A percentile compares a stretch with the other conserved stretches of the same genome.
Evolutionary conservation across 2,329 filamentous ascomycete species (phyloP).

Genomic region (Cladosporium sp.): DNA sequence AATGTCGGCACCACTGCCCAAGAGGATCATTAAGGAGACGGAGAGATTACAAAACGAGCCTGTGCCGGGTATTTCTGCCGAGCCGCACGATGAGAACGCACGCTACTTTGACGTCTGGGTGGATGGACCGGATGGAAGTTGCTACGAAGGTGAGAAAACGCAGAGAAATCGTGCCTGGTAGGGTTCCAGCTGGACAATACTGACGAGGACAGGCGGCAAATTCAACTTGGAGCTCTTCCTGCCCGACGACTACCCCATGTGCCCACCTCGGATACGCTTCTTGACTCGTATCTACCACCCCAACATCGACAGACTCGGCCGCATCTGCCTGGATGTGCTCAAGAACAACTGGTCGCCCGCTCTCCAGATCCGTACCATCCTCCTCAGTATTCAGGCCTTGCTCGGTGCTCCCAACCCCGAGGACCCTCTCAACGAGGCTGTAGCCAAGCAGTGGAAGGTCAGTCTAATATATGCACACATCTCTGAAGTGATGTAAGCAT

Average conservation of each 20-base stretch:
- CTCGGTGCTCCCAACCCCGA: slow-evolving; percentile 96
- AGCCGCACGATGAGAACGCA: slow-evolving; percentile 95
- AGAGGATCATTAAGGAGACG: slow-evolving; percentile 97
- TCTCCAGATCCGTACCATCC: slow-evolving; percentile 93
- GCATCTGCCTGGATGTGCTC: slow-evolving; percentile 93
- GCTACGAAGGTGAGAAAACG: slow-evolving; percentile 72
- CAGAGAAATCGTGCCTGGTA: background rate
- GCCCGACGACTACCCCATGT: slow-evolving; percentile 99
- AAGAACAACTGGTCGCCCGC: slow-evolving; percentile 99
- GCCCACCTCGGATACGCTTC: slow-evolving; percentile 95
- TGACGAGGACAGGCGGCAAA: slow-evolving; percentile 57
- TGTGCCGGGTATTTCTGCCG: slow-evolving; percentile 90
- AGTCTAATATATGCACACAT: background rate
- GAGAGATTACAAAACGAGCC: slow-evolving; percentile 95
- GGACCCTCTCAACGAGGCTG: slow-evolving; percentile 95
- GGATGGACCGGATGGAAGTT: slow-evolving; percentile 83
- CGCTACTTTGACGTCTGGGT: slow-evolving; percentile 98
- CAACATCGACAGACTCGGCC: slow-evolving; percentile 95
- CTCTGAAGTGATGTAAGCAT: background rate
- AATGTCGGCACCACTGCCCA: slow-evolving; percentile 67
- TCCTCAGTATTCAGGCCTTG: slow-evolving; percentile 96
- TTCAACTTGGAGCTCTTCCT: slow-evolving; percentile 98
- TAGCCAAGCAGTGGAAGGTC: slow-evolving; percentile 90
- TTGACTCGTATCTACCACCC: slow-evolving; percentile 99
- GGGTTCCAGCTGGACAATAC: slow-evolving; percentile 11